These are phyloP conservation scores for Phytomonas sp. DNA, from an alignment of 208 protist species.

Conservation along the genomic window DNA sequence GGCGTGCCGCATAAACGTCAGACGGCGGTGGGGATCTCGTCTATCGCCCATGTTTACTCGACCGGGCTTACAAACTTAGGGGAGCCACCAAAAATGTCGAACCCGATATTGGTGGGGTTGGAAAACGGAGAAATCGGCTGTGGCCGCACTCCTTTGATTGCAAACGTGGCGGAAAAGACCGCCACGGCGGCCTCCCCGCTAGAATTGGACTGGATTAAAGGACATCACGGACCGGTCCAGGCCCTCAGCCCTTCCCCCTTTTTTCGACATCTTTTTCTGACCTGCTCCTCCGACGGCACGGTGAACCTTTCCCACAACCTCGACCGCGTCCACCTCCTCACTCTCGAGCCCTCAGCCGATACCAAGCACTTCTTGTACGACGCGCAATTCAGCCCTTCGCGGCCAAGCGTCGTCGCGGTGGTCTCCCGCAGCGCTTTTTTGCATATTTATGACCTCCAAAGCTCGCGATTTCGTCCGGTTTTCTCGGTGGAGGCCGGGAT, in stretches of 20 bases:
- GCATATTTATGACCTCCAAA: slow-evolving; percentile 83
- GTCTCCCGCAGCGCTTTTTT: slow-evolving; percentile 73
- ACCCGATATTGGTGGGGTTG: slow-evolving; percentile 60
- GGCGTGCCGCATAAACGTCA: slow-evolving; percentile 46
- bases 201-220: slow-evolving; percentile 64
- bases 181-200: slow-evolving; percentile 23
- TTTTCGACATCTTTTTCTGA: slow-evolving; percentile 81
- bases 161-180: slow-evolving; percentile 13
- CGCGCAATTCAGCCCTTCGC: slow-evolving; percentile 75
- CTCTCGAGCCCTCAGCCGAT: slow-evolving; percentile 71
- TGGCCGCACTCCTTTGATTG: slow-evolving; percentile 33
- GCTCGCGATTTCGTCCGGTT: slow-evolving; percentile 37
- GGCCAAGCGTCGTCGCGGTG: slow-evolving; percentile 68
- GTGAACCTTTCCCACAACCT: slow-evolving; percentile 70
- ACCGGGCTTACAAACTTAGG: not conserved
- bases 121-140: slow-evolving; percentile 85
- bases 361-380: slow-evolving; percentile 83
- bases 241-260: slow-evolving; percentile 71
- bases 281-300: slow-evolving; percentile 79
- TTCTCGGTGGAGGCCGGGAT: slow-evolving; percentile 51
- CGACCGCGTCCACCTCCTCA: slow-evolving; percentile 56
- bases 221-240: slow-evolving; percentile 75
- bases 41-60: slow-evolving; percentile 32
- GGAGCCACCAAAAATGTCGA: slow-evolving; percentile 38
- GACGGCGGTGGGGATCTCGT: slow-evolving; percentile 42